A percentile compares a stretch with the other conserved stretches of the same genome.
phyloP scores from a whole-genome alignment of 306 rosid species.

The Quercus glauca region DNA sequence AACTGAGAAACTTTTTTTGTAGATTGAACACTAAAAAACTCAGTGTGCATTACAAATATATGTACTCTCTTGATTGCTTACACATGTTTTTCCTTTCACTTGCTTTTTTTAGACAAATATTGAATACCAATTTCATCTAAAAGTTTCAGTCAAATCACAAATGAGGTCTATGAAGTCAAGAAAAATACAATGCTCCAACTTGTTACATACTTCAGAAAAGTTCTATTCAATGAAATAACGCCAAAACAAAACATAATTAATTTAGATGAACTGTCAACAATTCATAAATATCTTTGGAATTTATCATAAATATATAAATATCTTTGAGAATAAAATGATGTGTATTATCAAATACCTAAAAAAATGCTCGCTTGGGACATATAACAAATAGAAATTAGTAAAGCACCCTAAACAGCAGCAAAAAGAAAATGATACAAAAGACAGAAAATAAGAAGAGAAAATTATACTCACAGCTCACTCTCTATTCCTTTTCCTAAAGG shows the following conservation, averaged over 20 bases:
- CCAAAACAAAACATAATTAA: not conserved
- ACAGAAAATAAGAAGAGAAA: not conserved
- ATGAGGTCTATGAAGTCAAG: not conserved
- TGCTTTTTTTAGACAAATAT: not conserved
- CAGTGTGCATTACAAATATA: not conserved
- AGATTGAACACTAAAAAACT: not conserved
- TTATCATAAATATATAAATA: no score
- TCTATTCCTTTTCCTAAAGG: conserved; percentile 85
- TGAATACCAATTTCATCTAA: not conserved
- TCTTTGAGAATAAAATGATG: not conserved
- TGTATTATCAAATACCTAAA: not conserved
- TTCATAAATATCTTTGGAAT: not conserved
- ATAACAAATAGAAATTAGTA: not conserved
- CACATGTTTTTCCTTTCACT: not conserved
- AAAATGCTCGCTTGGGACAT: not conserved
- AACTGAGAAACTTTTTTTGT: no score
- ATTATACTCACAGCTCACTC: conserved; percentile 82
- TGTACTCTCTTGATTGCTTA: not conserved
- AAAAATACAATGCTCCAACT: not conserved
- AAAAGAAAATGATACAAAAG: conserved; percentile 1
- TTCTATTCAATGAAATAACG: no score
- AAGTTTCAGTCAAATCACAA: not conserved
- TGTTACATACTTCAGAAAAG: not conserved
- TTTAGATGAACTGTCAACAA: not conserved
- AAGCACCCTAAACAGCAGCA: not conserved